A percentile compares a stretch with the other conserved stretches of the same genome.
Conservation (phyloP, 192 early-diverging fungal genomes). For the Endogone sp. region DNA sequence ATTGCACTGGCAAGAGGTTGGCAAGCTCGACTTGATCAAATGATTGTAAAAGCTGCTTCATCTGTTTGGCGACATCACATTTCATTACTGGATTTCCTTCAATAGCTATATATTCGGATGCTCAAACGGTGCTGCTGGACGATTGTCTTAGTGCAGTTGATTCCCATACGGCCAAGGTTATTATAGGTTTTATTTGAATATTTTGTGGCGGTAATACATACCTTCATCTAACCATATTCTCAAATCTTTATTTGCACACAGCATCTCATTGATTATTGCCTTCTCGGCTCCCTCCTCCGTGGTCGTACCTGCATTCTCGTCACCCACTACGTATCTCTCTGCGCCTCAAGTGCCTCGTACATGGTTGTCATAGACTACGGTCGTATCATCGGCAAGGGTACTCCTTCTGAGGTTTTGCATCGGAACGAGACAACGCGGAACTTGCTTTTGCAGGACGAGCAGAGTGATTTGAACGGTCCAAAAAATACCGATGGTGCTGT, state of each 20-base stretch:
- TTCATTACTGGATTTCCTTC: no score
- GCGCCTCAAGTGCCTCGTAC: conserved; percentile 45
- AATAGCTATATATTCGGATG: conserved; percentile 74
- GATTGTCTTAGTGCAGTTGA: conserved; percentile 52
- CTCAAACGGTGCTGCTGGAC: conserved; percentile 50
- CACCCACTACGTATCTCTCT: conserved; percentile 72
- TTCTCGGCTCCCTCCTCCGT: conserved; percentile 63
- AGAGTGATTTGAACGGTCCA: no score
- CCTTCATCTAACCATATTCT: no score
- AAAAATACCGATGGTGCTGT: no score
- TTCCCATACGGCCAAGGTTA: conserved; percentile 41
- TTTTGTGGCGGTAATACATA: no score
- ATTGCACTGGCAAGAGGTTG: conserved; percentile 22
- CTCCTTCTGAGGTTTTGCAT: no score
- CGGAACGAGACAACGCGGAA: no score
- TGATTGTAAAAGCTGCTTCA: no score
- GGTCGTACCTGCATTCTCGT: conserved; percentile 78
- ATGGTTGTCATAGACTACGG: conserved; percentile 47
- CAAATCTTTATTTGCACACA: not conserved
- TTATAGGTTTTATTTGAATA: no score
- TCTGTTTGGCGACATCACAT: no score
- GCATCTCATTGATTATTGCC: conserved; percentile 66
- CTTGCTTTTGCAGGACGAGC: no score
- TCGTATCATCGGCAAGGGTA: conserved; percentile 16
- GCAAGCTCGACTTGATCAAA: no score